A percentile compares a stretch with the other conserved stretches of the same genome.
Evolutionary conservation across 108 stramenopile genomes (phyloP).

Genomic region (Fistulifera pelliculosa): DNA sequence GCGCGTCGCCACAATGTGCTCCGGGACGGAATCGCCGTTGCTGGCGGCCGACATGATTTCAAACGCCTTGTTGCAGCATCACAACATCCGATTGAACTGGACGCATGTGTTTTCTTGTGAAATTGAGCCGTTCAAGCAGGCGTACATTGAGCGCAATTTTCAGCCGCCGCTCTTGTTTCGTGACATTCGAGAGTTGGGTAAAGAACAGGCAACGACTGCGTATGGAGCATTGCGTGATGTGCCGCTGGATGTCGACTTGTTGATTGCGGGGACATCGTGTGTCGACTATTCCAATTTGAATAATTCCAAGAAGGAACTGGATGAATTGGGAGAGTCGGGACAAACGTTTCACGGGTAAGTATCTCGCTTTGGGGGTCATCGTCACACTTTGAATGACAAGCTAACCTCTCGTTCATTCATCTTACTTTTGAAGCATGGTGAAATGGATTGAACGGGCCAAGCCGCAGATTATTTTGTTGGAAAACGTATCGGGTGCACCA

Average conservation of each 20-base stretch:
- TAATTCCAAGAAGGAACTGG: constrained; percentile 23
- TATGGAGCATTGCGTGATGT: constrained; percentile 24
- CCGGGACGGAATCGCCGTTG: constrained; percentile 48
- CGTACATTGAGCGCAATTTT: constrained; percentile 52
- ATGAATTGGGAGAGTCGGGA: constrained; percentile 44
- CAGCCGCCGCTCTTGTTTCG: constrained; percentile 35
- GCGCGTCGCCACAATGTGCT: constrained; percentile 38
- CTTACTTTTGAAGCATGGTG: constrained; percentile 16
- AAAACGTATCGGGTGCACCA: constrained; percentile 42
- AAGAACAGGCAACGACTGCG: constrained; percentile 15
- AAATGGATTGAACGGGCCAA: constrained; percentile 34
- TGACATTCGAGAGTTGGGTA: constrained; percentile 33
- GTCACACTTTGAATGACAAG: no score
- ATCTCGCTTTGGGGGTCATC: no score
- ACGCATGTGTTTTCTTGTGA: constrained; percentile 53
- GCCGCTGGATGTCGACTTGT: constrained; percentile 27
- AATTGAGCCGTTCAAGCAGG: constrained; percentile 60
- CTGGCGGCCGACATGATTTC: constrained; percentile 39
- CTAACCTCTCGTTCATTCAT: no score
- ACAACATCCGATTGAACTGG: background rate
- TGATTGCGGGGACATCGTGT: constrained; percentile 57
- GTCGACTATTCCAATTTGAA: constrained; percentile 41
- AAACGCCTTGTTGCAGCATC: constrained; percentile 18
- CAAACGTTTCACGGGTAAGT: constrained; percentile 35
- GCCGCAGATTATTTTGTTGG: constrained; percentile 42